Conservation (phyloP, 257 asterid genomes). For the Vinca minor region DNA sequence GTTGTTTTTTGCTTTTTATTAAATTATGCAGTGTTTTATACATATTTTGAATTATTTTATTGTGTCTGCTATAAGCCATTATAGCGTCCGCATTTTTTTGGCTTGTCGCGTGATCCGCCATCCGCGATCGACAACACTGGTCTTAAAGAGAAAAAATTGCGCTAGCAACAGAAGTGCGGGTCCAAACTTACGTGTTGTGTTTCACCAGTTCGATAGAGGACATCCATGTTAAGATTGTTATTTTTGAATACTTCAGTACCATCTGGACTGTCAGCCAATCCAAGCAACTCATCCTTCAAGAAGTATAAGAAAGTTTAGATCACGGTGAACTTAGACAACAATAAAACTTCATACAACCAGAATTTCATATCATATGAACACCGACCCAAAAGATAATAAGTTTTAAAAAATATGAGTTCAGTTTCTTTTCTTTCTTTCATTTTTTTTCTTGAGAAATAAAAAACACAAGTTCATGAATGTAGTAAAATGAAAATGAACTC, state of each 20-base stretch:
- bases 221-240: constrained; percentile 65
- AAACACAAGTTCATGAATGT: background rate
- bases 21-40: too few relatives aligned
- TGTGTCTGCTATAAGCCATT: too few relatives aligned
- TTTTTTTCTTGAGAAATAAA: too few relatives aligned
- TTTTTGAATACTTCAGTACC: constrained; percentile 47
- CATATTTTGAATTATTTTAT: too few relatives aligned
- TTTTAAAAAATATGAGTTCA: too few relatives aligned
- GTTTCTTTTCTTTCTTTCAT: too few relatives aligned
- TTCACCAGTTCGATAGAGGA: constrained; percentile 79
- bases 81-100: too few relatives aligned
- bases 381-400: too few relatives aligned
- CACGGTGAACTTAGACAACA: background rate
- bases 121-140: too few relatives aligned
- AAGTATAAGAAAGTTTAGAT: constrained; percentile 16
- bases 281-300: constrained; percentile 89
- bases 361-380: background rate
- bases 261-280: constrained; percentile 59
- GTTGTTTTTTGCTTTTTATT: too few relatives aligned
- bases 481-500: background rate
- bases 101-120: too few relatives aligned
- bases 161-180: background rate
- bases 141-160: constrained; percentile 1
- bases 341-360: background rate
- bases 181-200: constrained; percentile 54